Base-by-base conservation (phyloP, 2,329 filamentous ascomycete species). In the Xylariales sp. region DNA sequence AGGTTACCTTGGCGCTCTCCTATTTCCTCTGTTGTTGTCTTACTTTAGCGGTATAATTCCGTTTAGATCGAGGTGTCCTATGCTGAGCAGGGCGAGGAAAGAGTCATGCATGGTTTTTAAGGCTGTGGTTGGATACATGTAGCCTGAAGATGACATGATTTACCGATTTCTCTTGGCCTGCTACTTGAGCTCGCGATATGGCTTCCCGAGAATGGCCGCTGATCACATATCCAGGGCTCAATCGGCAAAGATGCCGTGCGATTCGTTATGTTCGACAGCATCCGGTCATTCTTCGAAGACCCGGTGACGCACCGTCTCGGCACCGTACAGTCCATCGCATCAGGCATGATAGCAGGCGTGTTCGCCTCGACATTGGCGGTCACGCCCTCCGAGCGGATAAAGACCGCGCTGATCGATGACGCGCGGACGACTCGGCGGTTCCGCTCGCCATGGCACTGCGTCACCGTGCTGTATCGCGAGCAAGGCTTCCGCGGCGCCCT, bases 341-440 rank as follows among this genome's bases (percentile, higher is more conserved):
- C 87, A 1, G 88, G 88, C 36, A 89, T 90, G 86, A 78, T 82
- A 0, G 84, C 86, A 0, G 88, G 88, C 2, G 82, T 89, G 0
- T 83, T 88, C 0, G 86, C 88, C 30, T 86, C 83, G 14, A 83
- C 87, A 0, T 80, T 85, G 18, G 84, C 87, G 45, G 88, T 90
- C 3, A 90, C 88, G 16, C 88, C 88, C 0, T 87, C 86, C 0
- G 88, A 90, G 75, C 83, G 88, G 49, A 86, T 90, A 77, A 90
- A 90, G 75, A 90, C 88, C 0, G 87, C 87, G 1, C 77, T 90
- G 12, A 90, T 90, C 67, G 88, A 90, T 75, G 88, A 90, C 73
- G 87, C 77, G 41, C 70, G 71, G 16, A 76, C 75, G 3, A 7
- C 23, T n/a, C 72, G 58, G 8, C 75, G 75, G 18, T 90, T 88